These are phyloP conservation scores for Apiotrichum gracile DNA, from an alignment of 1,284 basidiomycete species.

Conservation along the genomic window DNA sequence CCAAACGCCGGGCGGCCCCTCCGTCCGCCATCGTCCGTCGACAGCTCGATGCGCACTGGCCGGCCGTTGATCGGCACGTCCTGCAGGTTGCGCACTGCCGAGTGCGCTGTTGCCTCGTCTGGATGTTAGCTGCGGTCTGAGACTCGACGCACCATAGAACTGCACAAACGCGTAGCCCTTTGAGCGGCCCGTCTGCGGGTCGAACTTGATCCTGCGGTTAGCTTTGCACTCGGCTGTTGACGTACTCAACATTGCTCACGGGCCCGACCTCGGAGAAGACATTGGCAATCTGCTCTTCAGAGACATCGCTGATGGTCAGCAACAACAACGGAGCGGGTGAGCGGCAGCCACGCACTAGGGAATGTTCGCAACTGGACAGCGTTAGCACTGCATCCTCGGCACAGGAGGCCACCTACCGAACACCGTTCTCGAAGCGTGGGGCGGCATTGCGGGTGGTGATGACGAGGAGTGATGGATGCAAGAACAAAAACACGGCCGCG, in stretches of 20 bases:
- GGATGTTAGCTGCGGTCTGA: conserved; percentile 3
- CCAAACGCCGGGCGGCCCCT: conserved; percentile 20
- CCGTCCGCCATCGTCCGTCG: conserved; percentile 46
- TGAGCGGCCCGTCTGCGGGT: conserved; percentile 89
- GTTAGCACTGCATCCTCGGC: not conserved
- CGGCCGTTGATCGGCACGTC: conserved; percentile 74
- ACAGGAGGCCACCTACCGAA: conserved; percentile 22
- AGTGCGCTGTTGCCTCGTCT: conserved; percentile 88
- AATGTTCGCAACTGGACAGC: conserved; percentile 35
- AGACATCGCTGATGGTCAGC: conserved; percentile 37
- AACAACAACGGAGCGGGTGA: not conserved
- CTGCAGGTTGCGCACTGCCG: conserved; percentile 80
- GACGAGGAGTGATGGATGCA: not conserved
- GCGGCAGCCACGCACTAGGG: conserved; percentile 32
- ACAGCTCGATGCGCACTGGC: conserved; percentile 73
- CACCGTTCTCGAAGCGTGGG: conserved; percentile 25
- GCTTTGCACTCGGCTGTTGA: not conserved
- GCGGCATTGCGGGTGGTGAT: conserved; percentile 17
- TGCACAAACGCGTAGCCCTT: conserved; percentile 98
- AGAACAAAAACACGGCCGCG: not conserved
- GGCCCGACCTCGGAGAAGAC: conserved; percentile 51
- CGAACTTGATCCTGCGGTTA: conserved; percentile 74
- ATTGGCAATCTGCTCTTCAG: conserved; percentile 46
- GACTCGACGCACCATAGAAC: conserved; percentile 83
- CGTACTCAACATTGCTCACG: conserved; percentile 48